Evolutionary conservation across 1,284 basidiomycete genomes (phyloP).

Genomic region (Sphagnurus paluster): DNA sequence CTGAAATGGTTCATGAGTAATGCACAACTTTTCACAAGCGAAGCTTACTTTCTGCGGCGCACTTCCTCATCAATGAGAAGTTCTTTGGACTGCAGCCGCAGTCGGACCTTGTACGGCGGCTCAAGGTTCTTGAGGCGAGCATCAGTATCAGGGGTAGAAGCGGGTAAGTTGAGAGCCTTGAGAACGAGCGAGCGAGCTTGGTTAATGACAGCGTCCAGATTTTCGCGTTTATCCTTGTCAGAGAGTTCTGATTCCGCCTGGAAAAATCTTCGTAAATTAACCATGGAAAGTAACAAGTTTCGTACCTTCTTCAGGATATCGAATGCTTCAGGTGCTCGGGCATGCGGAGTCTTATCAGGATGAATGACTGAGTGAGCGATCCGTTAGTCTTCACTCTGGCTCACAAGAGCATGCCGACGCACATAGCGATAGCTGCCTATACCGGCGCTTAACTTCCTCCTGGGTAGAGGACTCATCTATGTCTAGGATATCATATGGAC

Average conservation of each 20-base stretch:
- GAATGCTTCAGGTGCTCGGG: slow-evolving; percentile 80
- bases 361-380: slow-evolving; percentile 64
- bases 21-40: background rate
- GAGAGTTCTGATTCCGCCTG: slow-evolving; percentile 81
- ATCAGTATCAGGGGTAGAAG: slow-evolving; percentile 56
- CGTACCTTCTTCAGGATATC: slow-evolving; percentile 80
- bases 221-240: slow-evolving; percentile 71
- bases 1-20: slow-evolving; percentile 33
- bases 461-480: slow-evolving; percentile 60
- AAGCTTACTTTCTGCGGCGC: slow-evolving; percentile 67
- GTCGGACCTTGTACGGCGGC: slow-evolving; percentile 60
- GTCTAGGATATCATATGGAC: slow-evolving; percentile 79
- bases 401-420: slow-evolving; percentile 30
- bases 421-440: slow-evolving; percentile 81
- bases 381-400: background rate
- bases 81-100: slow-evolving; percentile 72
- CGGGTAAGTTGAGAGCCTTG: slow-evolving; percentile 59
- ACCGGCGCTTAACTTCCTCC: slow-evolving; percentile 79
- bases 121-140: slow-evolving; percentile 51
- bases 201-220: slow-evolving; percentile 74
- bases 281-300: background rate
- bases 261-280: background rate
- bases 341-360: slow-evolving; percentile 81
- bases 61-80: slow-evolving; percentile 82
- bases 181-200: slow-evolving; percentile 67